Evolutionary conservation across 1,284 basidiomycete genomes (phyloP).

Genomic region (Austroboletus olivaceoglutinosus): DNA sequence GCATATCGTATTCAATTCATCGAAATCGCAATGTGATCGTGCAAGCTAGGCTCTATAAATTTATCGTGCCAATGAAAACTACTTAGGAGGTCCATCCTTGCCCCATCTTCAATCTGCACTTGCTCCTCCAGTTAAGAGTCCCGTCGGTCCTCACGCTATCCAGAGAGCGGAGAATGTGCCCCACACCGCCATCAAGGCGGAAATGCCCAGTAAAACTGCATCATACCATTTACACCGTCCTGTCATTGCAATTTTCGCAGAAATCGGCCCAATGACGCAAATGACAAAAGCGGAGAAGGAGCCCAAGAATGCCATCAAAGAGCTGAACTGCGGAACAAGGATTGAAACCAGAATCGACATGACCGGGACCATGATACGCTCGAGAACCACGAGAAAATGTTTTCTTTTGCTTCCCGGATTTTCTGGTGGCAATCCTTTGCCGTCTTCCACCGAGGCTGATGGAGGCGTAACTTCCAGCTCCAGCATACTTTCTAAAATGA

Average conservation of each 20-base stretch:
- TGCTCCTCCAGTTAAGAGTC: background rate
- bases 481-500: conserved; percentile 75
- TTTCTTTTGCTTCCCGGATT: conserved; percentile 33
- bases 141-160: conserved; percentile 24
- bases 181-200: conserved; percentile 68
- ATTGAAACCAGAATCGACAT: conserved; percentile 72
- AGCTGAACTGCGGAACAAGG: conserved; percentile 80
- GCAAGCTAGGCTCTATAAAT: background rate
- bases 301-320: conserved; percentile 89
- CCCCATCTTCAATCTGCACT: background rate
- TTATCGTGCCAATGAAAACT: background rate
- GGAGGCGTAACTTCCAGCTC: conserved; percentile 53
- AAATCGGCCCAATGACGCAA: conserved; percentile 78
- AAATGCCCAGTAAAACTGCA: conserved; percentile 52
- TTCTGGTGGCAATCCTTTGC: conserved; percentile 19
- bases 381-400: conserved; percentile 48
- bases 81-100: background rate
- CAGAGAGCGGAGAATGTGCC: conserved; percentile 74
- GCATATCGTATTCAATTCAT: conserved; percentile 1
- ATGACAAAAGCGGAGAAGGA: conserved; percentile 84
- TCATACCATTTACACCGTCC: conserved; percentile 53
- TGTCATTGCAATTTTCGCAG: conserved; percentile 58
- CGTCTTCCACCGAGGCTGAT: conserved; percentile 40
- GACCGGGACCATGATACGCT: conserved; percentile 60
- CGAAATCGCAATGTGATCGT: conserved; percentile 2